A percentile compares a stretch with the other conserved stretches of the same genome.
phyloP scores from a whole-genome alignment of 75 land plant species.

The Pinus taeda region DNA sequence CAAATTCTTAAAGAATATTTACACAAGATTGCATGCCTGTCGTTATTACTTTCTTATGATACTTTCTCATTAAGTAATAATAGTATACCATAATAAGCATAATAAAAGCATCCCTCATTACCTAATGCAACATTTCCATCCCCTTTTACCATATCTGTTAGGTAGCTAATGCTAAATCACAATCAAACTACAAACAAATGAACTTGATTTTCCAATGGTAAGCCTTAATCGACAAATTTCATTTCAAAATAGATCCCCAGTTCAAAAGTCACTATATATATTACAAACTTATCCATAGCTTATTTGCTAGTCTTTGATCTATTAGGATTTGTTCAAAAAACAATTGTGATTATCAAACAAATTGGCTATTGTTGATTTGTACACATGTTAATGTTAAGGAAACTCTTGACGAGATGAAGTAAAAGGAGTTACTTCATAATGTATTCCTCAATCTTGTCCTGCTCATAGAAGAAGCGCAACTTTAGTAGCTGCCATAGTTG shows the following conservation, averaged over 20 bases:
- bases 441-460: constrained; percentile 11
- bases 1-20: constrained; percentile 3
- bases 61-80: not conserved
- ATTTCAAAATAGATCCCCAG: not conserved
- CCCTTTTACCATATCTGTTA: not conserved
- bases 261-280: not conserved
- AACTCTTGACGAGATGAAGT: not conserved
- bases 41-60: not conserved
- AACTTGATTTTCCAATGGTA: not conserved
- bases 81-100: constrained; percentile 4
- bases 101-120: not conserved
- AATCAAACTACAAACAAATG: not conserved
- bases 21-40: not conserved
- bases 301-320: not conserved
- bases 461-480: constrained; percentile 16
- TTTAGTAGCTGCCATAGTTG: constrained; percentile 14
- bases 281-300: not conserved
- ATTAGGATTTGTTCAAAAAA: not conserved
- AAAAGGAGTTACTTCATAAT: constrained; percentile 2
- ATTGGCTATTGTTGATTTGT: not conserved
- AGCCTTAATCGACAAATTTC: not conserved
- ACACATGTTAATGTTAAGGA: not conserved
- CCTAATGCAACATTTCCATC: no score
- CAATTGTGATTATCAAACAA: not conserved
- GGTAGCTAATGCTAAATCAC: not conserved